A percentile compares a stretch with the other conserved stretches of the same genome.
Conservation (phyloP, 371 early-diverging fungal species). For the Phascolomyces articulosus region DNA sequence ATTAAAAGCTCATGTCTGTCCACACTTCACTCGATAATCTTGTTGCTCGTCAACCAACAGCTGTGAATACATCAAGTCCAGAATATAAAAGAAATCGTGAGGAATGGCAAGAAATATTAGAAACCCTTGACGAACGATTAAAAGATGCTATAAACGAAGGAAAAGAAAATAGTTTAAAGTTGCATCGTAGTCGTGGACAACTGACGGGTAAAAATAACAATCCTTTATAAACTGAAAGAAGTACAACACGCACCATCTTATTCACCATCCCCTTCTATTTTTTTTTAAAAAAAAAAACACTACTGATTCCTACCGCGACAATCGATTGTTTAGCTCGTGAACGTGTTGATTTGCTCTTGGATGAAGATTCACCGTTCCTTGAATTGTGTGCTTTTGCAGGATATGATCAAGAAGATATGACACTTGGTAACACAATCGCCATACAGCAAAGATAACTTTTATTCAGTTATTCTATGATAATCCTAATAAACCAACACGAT, state of each 20-base stretch:
- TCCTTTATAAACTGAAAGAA: too few species aligned
- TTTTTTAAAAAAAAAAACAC: background rate
- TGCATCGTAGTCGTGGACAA: conserved; percentile 67
- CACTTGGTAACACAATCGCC: conserved; percentile 29
- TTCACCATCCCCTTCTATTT: background rate
- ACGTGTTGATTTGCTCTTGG: conserved; percentile 66
- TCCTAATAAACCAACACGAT: background rate
- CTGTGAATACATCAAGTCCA: conserved; percentile 33
- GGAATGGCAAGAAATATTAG: conserved; percentile 60
- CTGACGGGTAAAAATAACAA: conserved; percentile 65
- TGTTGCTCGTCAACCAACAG: conserved; percentile 40
- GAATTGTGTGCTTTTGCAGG: conserved; percentile 75
- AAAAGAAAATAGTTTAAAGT: conserved; percentile 49
- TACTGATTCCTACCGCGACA: too few species aligned
- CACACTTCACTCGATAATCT: conserved; percentile 33
- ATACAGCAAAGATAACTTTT: background rate
- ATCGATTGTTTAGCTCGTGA: conserved; percentile 59
- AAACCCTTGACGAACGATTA: conserved; percentile 57
- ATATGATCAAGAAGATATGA: conserved; percentile 73
- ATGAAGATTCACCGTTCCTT: conserved; percentile 73
- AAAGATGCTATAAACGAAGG: conserved; percentile 64
- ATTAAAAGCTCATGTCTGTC: conserved; percentile 5
- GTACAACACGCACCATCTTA: too few species aligned
- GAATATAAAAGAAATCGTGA: conserved; percentile 63
- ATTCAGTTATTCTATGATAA: background rate